These are phyloP conservation scores for Diaporthe batatas DNA, from an alignment of 2,329 filamentous ascomycete species.

Conservation along the genomic window DNA sequence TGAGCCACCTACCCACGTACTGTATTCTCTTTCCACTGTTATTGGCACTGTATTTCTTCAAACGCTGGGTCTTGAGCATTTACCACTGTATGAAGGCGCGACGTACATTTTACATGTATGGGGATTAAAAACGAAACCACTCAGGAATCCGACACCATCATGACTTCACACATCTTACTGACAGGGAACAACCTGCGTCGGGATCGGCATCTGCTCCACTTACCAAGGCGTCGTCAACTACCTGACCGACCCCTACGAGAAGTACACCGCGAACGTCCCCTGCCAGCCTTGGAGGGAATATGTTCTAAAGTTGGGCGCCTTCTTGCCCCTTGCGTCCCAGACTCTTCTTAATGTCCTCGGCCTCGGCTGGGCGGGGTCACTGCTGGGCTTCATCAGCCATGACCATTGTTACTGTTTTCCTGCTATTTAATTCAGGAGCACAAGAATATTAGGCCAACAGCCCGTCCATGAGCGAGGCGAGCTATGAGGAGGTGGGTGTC, in stretches of 20 bases:
- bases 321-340: conserved; percentile 49
- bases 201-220: conserved; percentile 77
- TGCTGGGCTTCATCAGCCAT: conserved; percentile 75
- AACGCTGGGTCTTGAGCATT: too few species aligned
- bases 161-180: conserved; percentile 30
- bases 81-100: too few species aligned
- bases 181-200: conserved; percentile 57
- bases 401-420: conserved; percentile 75
- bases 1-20: too few species aligned
- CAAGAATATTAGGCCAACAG: conserved; percentile 71
- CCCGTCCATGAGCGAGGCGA: conserved; percentile 64
- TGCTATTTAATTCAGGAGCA: conserved; percentile 77
- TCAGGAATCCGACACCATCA: conserved; percentile 33
- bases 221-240: conserved; percentile 79
- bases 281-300: conserved; percentile 75
- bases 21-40: too few species aligned
- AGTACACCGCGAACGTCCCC: conserved; percentile 74
- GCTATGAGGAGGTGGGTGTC: conserved; percentile 18
- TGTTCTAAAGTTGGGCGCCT: conserved; percentile 73
- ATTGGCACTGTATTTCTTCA: too few species aligned
- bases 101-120: too few species aligned
- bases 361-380: conserved; percentile 66
- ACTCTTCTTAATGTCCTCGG: conserved; percentile 66
- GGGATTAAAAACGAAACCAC: too few species aligned
- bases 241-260: conserved; percentile 75